Evolutionary conservation across 2,329 filamentous ascomycete species (phyloP).

Genomic region (Penicillium sp.): DNA sequence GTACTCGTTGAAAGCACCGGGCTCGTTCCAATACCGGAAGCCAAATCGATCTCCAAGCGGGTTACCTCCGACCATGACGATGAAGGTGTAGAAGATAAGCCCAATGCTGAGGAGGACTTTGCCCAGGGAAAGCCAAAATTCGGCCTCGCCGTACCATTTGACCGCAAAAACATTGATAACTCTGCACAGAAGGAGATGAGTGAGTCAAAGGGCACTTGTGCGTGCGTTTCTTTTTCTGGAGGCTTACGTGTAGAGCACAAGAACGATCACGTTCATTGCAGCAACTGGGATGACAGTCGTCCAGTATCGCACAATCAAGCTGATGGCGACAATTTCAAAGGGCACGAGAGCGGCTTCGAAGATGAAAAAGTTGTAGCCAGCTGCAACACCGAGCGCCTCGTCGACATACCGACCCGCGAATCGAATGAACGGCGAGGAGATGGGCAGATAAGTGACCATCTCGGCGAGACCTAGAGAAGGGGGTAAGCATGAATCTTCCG

Average conservation of each 20-base stretch:
- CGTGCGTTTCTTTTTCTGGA: too few relatives aligned
- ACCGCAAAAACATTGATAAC: slow-evolving; percentile 65
- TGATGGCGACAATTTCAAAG: slow-evolving; percentile 49
- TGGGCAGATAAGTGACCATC: slow-evolving; percentile 47
- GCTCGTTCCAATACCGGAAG: slow-evolving; percentile 61
- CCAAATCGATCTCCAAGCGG: slow-evolving; percentile 66
- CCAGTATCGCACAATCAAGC: slow-evolving; percentile 48
- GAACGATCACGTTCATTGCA: slow-evolving; percentile 42
- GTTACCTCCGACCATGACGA: slow-evolving; percentile 78
- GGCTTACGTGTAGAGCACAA: slow-evolving; percentile 39
- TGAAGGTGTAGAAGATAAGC: slow-evolving; percentile 69
- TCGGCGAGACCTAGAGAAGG: slow-evolving; percentile 39
- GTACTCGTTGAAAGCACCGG: slow-evolving; percentile 64
- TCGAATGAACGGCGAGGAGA: slow-evolving; percentile 43
- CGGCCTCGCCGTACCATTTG: slow-evolving; percentile 68
- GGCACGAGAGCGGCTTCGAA: slow-evolving; percentile 48
- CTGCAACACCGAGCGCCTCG: slow-evolving; percentile 43
- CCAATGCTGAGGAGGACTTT: slow-evolving; percentile 68
- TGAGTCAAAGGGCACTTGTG: not conserved
- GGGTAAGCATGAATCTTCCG: slow-evolving; percentile 8
- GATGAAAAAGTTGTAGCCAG: slow-evolving; percentile 49
- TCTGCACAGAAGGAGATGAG: slow-evolving; percentile 6
- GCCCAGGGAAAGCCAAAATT: slow-evolving; percentile 67
- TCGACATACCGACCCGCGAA: slow-evolving; percentile 46
- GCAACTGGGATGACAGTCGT: slow-evolving; percentile 41